Conservation (phyloP, 768 basidiomycete species). For the Auricularia sp. region DNA sequence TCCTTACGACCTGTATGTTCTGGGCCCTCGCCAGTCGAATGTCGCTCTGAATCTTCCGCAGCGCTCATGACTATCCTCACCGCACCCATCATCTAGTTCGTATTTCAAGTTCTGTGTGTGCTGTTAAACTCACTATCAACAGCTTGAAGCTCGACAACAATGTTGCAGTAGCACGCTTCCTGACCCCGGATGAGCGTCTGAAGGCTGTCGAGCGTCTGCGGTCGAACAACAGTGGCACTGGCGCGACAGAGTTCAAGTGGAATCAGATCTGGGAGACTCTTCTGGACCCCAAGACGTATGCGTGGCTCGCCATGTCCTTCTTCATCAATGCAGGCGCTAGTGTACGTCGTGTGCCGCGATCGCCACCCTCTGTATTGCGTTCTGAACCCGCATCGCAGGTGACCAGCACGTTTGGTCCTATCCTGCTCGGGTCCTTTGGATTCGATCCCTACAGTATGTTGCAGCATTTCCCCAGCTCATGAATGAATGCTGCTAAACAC, state of each 20-base stretch:
- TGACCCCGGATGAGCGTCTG: conserved; percentile 31
- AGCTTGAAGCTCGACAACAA: conserved; percentile 21
- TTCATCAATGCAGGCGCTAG: conserved; percentile 28
- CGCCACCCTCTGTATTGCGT: conserved; percentile 6
- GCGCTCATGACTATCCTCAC: conserved; percentile 32
- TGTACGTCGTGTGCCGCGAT: conserved; percentile 12
- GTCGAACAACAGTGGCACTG: conserved; percentile 34
- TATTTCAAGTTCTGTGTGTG: neutral
- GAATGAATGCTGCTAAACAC: conserved; percentile 22
- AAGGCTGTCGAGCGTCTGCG: conserved; percentile 34
- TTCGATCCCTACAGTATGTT: conserved; percentile 13
- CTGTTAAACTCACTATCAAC: neutral
- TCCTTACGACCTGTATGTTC: conserved; percentile 19
- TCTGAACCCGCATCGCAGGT: conserved; percentile 28
- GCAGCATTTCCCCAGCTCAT: conserved; percentile 33
- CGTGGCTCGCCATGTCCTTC: conserved; percentile 33
- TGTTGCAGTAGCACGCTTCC: conserved; percentile 26
- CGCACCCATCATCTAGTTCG: conserved; percentile 30
- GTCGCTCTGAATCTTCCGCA: neutral
- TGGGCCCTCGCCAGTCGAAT: too few relatives aligned
- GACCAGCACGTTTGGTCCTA: conserved; percentile 33
- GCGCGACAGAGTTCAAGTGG: conserved; percentile 38
- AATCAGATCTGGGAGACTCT: conserved; percentile 31
- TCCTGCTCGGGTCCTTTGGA: conserved; percentile 28
- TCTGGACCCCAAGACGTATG: conserved; percentile 32